A percentile compares a stretch with the other conserved stretches of the same genome.
Conservation (phyloP, 139 green algal genomes). For the Astrephomene gubernaculifera region DNA sequence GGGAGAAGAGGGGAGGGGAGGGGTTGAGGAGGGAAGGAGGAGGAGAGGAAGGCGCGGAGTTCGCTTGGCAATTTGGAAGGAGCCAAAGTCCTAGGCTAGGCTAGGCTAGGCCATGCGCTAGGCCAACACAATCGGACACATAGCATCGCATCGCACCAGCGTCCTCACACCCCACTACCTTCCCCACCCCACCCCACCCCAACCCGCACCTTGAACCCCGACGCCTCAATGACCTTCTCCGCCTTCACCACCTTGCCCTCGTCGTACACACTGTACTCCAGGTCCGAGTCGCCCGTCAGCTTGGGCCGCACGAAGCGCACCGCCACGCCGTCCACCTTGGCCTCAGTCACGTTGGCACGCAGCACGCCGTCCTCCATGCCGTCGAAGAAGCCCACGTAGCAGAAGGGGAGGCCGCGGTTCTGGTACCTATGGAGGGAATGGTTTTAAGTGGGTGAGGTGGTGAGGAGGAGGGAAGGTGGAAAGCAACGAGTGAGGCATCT, state of each 20-base stretch:
- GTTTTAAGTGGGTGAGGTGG: too few species aligned
- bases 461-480: too few species aligned
- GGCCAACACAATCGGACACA: too few species aligned
- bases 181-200: neutral
- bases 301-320: slow-evolving; percentile 49
- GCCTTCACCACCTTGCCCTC: slow-evolving; percentile 63
- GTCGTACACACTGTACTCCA: slow-evolving; percentile 48
- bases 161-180: too few species aligned
- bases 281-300: slow-evolving; percentile 54
- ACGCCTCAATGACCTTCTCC: slow-evolving; percentile 61
- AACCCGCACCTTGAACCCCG: slow-evolving; percentile 64
- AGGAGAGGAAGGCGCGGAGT: neutral
- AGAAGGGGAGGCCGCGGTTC: slow-evolving; percentile 71
- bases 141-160: too few species aligned
- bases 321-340: slow-evolving; percentile 56
- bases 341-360: slow-evolving; percentile 73
- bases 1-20: neutral
- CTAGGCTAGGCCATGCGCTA: too few species aligned
- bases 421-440: slow-evolving; percentile 67
- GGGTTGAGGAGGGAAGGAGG: neutral
- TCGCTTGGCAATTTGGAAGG: too few species aligned
- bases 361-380: slow-evolving; percentile 73
- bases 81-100: too few species aligned
- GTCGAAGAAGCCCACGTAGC: slow-evolving; percentile 76
- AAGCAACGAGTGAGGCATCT: too few species aligned